phyloP scores from a whole-genome alignment of 176 grass and related monocot genomes.

The Aegilops speltoides region DNA sequence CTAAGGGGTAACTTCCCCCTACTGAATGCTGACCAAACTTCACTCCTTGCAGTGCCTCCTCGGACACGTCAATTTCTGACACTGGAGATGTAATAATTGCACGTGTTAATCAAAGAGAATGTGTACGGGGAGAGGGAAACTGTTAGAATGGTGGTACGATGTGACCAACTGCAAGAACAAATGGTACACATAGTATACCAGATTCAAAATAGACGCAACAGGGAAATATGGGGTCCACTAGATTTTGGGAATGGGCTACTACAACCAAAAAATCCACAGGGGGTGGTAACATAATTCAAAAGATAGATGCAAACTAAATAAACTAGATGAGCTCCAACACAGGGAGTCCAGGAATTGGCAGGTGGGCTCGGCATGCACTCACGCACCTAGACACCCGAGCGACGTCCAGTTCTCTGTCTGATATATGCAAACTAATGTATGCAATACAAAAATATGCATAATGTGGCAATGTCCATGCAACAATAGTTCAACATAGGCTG shows the following conservation, averaged over 20 bases:
- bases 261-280: not conserved
- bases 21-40: slow-evolving; percentile 37
- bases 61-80: slow-evolving; percentile 49
- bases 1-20: slow-evolving; percentile 42
- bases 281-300: not conserved
- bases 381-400: not conserved
- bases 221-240: not conserved
- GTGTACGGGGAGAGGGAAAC: not conserved
- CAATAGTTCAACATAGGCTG: not conserved
- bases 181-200: not conserved
- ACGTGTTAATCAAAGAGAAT: slow-evolving; percentile 6
- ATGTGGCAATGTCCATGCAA: not conserved
- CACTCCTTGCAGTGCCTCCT: slow-evolving; percentile 45
- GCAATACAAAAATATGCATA: not conserved
- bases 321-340: not conserved
- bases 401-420: not conserved
- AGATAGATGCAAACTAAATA: not conserved
- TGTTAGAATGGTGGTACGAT: not conserved
- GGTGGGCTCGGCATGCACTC: not conserved
- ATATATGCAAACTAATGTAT: not conserved
- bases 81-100: slow-evolving; percentile 41
- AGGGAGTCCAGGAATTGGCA: not conserved
- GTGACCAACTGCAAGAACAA: not conserved
- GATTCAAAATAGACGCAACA: not conserved
- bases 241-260: not conserved